phyloP scores from a whole-genome alignment of 495 filamentous ascomycete species.

The Niebla homalea region DNA sequence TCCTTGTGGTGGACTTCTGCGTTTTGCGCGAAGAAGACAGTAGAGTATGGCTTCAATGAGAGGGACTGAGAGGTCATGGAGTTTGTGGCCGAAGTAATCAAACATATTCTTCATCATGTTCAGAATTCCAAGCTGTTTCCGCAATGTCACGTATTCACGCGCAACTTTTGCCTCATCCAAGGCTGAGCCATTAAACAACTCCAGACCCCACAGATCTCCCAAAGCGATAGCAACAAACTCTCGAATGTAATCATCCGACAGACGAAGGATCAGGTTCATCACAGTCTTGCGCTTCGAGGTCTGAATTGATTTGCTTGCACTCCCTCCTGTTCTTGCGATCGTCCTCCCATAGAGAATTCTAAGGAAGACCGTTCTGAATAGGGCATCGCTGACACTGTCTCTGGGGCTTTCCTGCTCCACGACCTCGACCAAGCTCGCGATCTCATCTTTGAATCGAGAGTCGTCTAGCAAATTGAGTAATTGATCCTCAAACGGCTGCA shows the following conservation, averaged over 20 bases:
- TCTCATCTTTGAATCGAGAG: conserved; percentile 78
- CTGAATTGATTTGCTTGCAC: conserved; percentile 35
- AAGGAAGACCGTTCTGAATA: conserved; percentile 73
- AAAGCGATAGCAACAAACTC: conserved; percentile 75
- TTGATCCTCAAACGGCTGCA: conserved; percentile 74
- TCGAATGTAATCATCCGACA: conserved; percentile 51
- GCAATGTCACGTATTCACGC: conserved; percentile 40
- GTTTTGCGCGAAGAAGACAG: conserved; percentile 60
- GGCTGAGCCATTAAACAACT: conserved; percentile 38
- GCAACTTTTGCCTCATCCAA: conserved; percentile 37
- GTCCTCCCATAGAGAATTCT: conserved; percentile 79
- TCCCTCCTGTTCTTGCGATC: conserved; percentile 63
- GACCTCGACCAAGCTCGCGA: conserved; percentile 68
- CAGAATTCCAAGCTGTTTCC: conserved; percentile 76
- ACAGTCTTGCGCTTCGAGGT: conserved; percentile 56
- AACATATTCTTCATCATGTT: conserved; percentile 87
- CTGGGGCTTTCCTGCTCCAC: conserved; percentile 58
- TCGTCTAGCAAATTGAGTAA: conserved; percentile 85
- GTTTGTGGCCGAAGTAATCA: conserved; percentile 58
- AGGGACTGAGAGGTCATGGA: conserved; percentile 44
- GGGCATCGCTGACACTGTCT: conserved; percentile 52
- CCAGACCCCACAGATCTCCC: conserved; percentile 48
- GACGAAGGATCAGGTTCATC: conserved; percentile 44
- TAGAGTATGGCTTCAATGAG: conserved; percentile 66
- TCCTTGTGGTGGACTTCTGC: conserved; percentile 31